Conservation (phyloP, 495 filamentous ascomycete genomes). For the Parathielavia hyrcaniae region DNA sequence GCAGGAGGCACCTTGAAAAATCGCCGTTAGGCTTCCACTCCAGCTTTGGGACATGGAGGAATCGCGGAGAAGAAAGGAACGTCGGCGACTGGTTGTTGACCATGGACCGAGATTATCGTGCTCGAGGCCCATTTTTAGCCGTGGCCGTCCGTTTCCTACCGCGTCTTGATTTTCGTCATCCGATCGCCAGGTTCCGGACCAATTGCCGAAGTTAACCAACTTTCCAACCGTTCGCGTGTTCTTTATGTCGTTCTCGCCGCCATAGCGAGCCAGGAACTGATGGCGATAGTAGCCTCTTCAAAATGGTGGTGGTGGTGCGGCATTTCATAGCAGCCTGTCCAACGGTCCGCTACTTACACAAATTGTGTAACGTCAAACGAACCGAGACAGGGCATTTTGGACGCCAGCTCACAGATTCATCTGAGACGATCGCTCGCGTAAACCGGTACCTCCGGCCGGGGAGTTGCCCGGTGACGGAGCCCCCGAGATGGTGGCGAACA, state of each 20-base stretch:
- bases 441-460: slow-evolving; percentile 4
- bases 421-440: background rate
- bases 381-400: background rate
- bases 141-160: slow-evolving; percentile 19
- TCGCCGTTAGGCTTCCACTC: background rate
- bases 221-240: background rate
- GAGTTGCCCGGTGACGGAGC: slow-evolving; percentile 19
- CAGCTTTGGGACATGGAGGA: slow-evolving; percentile 12
- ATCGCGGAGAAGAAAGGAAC: slow-evolving; percentile 8
- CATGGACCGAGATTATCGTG: slow-evolving; percentile 21
- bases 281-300: background rate
- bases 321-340: slow-evolving; percentile 16
- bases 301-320: slow-evolving; percentile 8
- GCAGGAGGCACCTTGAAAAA: background rate
- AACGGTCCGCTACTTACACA: background rate
- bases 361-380: background rate
- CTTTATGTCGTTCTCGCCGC: background rate
- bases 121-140: slow-evolving; percentile 17
- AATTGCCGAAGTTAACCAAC: slow-evolving; percentile 16
- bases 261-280: background rate
- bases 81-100: background rate
- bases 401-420: background rate
- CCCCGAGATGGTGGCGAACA: slow-evolving; percentile 5
- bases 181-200: slow-evolving; percentile 2
- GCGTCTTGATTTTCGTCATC: slow-evolving; percentile 19